Evolutionary conservation across 805 yeast genomes (phyloP).

Genomic region (Lipomyces starkeyi): DNA sequence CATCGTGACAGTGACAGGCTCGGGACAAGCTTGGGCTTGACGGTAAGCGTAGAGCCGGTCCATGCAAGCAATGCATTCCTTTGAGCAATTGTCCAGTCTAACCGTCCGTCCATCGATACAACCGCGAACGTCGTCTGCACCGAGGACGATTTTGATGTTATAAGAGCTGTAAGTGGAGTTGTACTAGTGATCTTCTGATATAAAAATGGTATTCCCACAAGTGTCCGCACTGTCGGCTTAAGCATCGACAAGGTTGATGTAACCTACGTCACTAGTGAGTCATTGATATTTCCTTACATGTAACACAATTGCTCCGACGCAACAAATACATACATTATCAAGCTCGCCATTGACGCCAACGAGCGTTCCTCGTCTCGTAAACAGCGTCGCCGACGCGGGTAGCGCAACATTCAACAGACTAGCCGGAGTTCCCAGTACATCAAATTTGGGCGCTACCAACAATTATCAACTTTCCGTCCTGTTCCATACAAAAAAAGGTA

Average conservation of each 20-base stretch:
- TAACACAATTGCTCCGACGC: neutral
- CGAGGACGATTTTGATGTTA: slow-evolving; percentile 39
- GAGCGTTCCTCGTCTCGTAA: slow-evolving; percentile 51
- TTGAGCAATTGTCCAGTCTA: slow-evolving; percentile 53
- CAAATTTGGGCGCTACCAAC: slow-evolving; percentile 48
- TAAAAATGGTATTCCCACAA: slow-evolving; percentile 44
- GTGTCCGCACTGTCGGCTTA: slow-evolving; percentile 39
- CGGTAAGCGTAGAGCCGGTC: slow-evolving; percentile 49
- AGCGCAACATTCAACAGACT: slow-evolving; percentile 51
- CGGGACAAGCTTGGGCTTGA: slow-evolving; percentile 40
- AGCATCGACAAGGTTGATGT: slow-evolving; percentile 42
- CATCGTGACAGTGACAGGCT: slow-evolving; percentile 40
- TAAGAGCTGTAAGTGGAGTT: slow-evolving; percentile 43
- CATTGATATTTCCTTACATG: slow-evolving; percentile 11
- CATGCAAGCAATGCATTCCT: slow-evolving; percentile 54
- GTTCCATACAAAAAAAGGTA: neutral
- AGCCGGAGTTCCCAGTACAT: slow-evolving; percentile 52
- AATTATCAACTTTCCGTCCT: neutral
- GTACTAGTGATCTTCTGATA: slow-evolving; percentile 46
- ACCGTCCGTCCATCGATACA: slow-evolving; percentile 49
- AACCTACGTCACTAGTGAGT: slow-evolving; percentile 27
- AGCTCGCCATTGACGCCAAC: slow-evolving; percentile 54
- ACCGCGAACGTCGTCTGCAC: slow-evolving; percentile 47
- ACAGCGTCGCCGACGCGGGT: slow-evolving; percentile 52
- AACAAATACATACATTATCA: slow-evolving; percentile 37